Evolutionary conservation across 352 stramenopile species (phyloP), one percentile per base, ranked within the genome.

Genomic region (Elongisporangium anandrum): DNA sequence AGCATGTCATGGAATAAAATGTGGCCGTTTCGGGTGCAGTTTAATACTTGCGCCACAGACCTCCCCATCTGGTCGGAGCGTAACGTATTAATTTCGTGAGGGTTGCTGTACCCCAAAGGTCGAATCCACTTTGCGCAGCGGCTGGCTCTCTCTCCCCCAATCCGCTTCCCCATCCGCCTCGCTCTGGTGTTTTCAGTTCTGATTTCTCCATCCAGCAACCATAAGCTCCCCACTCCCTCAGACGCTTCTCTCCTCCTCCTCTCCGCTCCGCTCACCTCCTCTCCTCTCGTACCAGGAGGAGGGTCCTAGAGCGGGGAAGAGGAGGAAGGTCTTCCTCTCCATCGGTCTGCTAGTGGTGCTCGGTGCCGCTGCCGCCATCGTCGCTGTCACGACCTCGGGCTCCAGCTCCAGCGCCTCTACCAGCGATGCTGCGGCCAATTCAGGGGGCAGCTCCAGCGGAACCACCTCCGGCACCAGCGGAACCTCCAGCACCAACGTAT

Each of bases 291-390:
- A 41, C 29, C 29, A 41, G 29, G 29, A 41, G 29, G 29, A 41
- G 29, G 9, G 29, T 15, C 29, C 29, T 1, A 8, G 9, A 41
- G 29, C 26, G 52, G 58, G 20, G 10, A 79, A 69, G 65, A 66
- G 69, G 64, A 63, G 74, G 39, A 92, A 92, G 63, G 73, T 77
- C 54, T 74, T 92, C 50, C 79, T 94, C 59, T 75, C 86, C 61
- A 59, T 89, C 54, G 76, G 72, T 64, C 69, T 88, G 48, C 68
- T 93, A 50, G 69, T 93, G 56, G 73, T 85, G 41, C 83, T 94
- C 55, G 85, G 79, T 50, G 65, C 78, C 20, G 73, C 60, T 22
- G 66, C 92, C 22, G 81, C 78, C 56, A 69, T 90, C 29, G 87
- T 91, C 62, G 76, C 92, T 8, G 77, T 69, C 7, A 76, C 90